Conservation (phyloP, 2,329 filamentous ascomycete genomes). For the Talaromyces funiculosus region DNA sequence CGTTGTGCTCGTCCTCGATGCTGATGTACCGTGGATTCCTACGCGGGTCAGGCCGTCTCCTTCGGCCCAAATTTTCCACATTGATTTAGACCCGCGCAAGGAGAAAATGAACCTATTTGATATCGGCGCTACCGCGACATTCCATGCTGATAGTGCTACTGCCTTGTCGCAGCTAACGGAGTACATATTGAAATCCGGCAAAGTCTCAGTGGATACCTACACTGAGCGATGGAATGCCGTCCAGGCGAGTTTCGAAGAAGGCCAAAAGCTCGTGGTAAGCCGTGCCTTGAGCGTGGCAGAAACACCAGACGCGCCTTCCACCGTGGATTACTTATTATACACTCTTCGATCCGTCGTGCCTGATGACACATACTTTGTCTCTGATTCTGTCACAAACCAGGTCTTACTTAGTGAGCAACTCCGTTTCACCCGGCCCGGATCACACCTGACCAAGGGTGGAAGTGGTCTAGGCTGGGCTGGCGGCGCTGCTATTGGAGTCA, state of each 20-base stretch:
- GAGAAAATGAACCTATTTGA: constrained; percentile 67
- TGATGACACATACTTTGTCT: constrained; percentile 61
- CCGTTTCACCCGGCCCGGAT: constrained; percentile 12
- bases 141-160: constrained; percentile 50
- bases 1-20: constrained; percentile 75
- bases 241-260: constrained; percentile 9
- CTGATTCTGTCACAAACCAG: constrained; percentile 72
- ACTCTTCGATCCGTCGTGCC: constrained; percentile 53
- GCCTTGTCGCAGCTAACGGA: constrained; percentile 10
- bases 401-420: constrained; percentile 23
- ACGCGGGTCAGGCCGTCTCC: constrained; percentile 56
- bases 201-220: constrained; percentile 10
- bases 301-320: constrained; percentile 53
- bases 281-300: constrained; percentile 13
- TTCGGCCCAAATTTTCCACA: constrained; percentile 55
- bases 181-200: constrained; percentile 12
- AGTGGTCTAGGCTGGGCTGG: constrained; percentile 75
- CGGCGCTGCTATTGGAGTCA: constrained; percentile 67
- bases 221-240: constrained; percentile 11
- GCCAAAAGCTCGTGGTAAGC: constrained; percentile 3
- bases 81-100: constrained; percentile 62
- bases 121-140: constrained; percentile 55
- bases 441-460: constrained; percentile 62
- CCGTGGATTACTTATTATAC: constrained; percentile 50
- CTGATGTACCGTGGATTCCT: constrained; percentile 86